phyloP scores from a whole-genome alignment of 192 early-diverging fungal genomes.

The Linnemannia elongata region DNA sequence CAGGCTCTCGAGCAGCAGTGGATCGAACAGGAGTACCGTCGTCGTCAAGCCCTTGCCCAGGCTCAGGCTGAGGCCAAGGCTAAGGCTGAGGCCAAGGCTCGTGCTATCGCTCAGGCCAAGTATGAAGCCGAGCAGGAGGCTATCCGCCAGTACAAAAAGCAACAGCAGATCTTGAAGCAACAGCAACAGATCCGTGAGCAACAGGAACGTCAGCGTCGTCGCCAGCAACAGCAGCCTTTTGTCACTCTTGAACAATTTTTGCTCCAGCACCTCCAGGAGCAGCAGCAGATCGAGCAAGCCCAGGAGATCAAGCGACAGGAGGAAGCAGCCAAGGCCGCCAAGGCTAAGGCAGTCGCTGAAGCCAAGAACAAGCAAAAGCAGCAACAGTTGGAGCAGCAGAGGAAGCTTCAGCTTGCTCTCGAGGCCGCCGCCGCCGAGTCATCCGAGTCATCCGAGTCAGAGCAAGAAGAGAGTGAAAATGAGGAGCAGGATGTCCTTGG shows the following conservation, averaged over 20 bases:
- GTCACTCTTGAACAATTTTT: slow-evolving; percentile 17
- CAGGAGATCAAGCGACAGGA: background rate
- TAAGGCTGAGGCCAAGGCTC: slow-evolving; percentile 41
- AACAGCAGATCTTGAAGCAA: slow-evolving; percentile 20
- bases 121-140: slow-evolving; percentile 51
- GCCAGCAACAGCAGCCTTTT: slow-evolving; percentile 10
- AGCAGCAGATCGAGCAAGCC: slow-evolving; percentile 20
- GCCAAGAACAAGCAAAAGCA: slow-evolving; percentile 22
- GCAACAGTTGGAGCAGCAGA: background rate
- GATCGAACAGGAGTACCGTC: slow-evolving; percentile 29
- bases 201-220: slow-evolving; percentile 12
- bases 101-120: slow-evolving; percentile 34
- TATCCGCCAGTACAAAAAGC: slow-evolving; percentile 36
- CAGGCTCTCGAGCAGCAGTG: slow-evolving; percentile 20
- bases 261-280: slow-evolving; percentile 23
- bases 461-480: background rate
- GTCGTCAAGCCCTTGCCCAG: background rate
- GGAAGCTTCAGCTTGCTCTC: slow-evolving; percentile 16
- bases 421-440: slow-evolving; percentile 8
- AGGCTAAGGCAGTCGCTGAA: slow-evolving; percentile 11
- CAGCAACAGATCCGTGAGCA: slow-evolving; percentile 20
- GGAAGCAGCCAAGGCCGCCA: slow-evolving; percentile 4
- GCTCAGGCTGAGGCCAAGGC: slow-evolving; percentile 27
- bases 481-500: slow-evolving; percentile 20
- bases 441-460: background rate